Percentiles rank a stretch among this genome's conserved stretches.
Evolutionary conservation across 306 rosid genomes (phyloP).

Genomic region (Corylus americana): DNA sequence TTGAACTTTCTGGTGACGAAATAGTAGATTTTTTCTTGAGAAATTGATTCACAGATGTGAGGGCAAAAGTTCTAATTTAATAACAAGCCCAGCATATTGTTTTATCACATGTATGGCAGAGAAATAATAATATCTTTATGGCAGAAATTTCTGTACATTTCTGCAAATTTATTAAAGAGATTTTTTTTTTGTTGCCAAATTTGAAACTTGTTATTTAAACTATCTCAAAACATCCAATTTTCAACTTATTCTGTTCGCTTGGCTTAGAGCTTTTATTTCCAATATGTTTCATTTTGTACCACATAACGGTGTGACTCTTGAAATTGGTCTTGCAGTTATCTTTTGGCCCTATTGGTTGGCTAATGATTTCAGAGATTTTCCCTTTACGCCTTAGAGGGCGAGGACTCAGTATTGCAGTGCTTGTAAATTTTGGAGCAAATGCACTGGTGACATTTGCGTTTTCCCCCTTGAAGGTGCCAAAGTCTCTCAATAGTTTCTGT

Average conservation of each 20-base stretch:
- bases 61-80: not conserved
- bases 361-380: constrained; percentile 92
- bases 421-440: constrained; percentile 82
- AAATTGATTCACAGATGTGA: not conserved
- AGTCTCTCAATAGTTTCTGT: constrained; percentile 1
- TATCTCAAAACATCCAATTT: not conserved
- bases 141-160: not conserved
- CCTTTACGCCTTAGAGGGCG: constrained; percentile 87
- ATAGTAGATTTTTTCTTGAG: not conserved
- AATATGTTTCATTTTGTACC: not conserved
- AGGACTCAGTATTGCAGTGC: constrained; percentile 93
- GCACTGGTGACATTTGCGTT: constrained; percentile 92
- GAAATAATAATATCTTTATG: not conserved
- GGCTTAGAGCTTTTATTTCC: not conserved
- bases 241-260: not conserved
- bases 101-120: not conserved
- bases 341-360: constrained; percentile 98
- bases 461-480: constrained; percentile 78
- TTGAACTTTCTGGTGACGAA: not conserved
- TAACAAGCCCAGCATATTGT: not conserved
- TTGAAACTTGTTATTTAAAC: not conserved
- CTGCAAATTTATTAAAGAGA: not conserved
- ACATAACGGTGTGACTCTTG: constrained; percentile 9
- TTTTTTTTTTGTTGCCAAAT: not conserved
- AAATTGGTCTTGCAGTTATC: constrained; percentile 63